Evolutionary conservation across 306 rosid species (phyloP), one percentile per base, ranked within the genome.

Genomic region (Alnus glutinosa): DNA sequence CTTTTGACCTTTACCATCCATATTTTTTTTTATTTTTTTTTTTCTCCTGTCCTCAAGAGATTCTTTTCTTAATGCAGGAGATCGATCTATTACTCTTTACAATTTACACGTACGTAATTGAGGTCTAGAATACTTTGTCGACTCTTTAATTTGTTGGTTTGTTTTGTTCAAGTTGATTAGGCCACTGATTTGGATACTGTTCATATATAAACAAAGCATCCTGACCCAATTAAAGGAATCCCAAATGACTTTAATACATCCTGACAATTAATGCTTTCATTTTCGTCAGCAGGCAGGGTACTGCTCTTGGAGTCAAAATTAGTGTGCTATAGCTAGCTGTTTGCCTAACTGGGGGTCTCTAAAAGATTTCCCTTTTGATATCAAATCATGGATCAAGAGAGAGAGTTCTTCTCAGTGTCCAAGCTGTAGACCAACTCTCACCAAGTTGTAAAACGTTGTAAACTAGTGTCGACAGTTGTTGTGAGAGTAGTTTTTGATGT

Each of bases 1-100:
- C 81, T 80, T 80, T 89, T 86, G 80, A 86, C 85, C 73, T 67
- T 34, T 47, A 74, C 62, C 49, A 76, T 59, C 36, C 30, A 15
- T 70, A 48, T 70, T 54, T 75, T 76, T 79, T 55, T 10, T 57
- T 52, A 15, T 9, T 15, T n/a, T 44, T 58, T 23, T 58, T 1
- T 8, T 8, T 23, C 18, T 23, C 11, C 51, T 48, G 7, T 48
- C 51, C 51, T 48, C 5, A 39, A 39, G 5, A 39, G 44, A 23
- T 23, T 23, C 28, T 23, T 3, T 39, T 5, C 4, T 39, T 39
- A 48, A 48, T 48, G 51, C 51, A 48, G 2, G 51, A 48, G 51
- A 48, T 48, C 51, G 7, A 39, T 39, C 44, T 39, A 39, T 39
- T 39, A 39, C 44, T 23, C 28, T 23, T 23, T 23, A 23, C 28